Evolutionary conservation across 176 grass and related monocot species (phyloP).

Genomic region (Oryza brachyantha): DNA sequence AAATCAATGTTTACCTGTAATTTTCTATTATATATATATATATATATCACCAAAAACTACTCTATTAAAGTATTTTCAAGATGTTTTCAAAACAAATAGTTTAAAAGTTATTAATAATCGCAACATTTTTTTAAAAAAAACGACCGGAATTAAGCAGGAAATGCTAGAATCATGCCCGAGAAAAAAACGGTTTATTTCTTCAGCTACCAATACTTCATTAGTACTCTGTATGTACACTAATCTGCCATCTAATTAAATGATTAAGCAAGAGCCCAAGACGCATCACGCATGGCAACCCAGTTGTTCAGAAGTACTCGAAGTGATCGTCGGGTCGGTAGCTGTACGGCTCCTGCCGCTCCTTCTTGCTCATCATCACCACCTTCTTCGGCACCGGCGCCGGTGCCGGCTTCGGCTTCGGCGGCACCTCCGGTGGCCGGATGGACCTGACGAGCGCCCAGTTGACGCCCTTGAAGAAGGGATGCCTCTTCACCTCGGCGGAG

Average conservation of each 20-base stretch:
- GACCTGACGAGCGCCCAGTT: constrained; percentile 95
- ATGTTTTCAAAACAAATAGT: too few species aligned
- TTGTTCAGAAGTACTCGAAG: constrained; percentile 67
- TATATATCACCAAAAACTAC: too few species aligned
- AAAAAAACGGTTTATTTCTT: background rate
- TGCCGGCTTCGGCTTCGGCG: constrained; percentile 2
- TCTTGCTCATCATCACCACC: constrained; percentile 45
- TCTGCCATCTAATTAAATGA: background rate
- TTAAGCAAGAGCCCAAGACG: background rate
- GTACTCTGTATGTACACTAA: constrained; percentile 28
- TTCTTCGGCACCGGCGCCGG: constrained; percentile 7
- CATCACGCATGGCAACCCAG: background rate
- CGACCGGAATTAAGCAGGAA: too few species aligned
- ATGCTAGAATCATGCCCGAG: too few species aligned
- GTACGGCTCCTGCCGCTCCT: constrained; percentile 55
- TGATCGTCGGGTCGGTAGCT: constrained; percentile 29
- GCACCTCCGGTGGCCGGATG: constrained; percentile 73
- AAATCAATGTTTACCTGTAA: too few species aligned
- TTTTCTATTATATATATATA: too few species aligned
- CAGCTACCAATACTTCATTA: background rate
- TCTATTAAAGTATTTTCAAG: too few species aligned
- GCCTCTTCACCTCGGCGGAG: constrained; percentile 74
- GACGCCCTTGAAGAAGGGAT: constrained; percentile 76
- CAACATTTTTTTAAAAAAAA: too few species aligned
- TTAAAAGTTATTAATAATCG: too few species aligned